phyloP scores from a whole-genome alignment of 1,284 basidiomycete species.

The Phellinidium pouzarii region DNA sequence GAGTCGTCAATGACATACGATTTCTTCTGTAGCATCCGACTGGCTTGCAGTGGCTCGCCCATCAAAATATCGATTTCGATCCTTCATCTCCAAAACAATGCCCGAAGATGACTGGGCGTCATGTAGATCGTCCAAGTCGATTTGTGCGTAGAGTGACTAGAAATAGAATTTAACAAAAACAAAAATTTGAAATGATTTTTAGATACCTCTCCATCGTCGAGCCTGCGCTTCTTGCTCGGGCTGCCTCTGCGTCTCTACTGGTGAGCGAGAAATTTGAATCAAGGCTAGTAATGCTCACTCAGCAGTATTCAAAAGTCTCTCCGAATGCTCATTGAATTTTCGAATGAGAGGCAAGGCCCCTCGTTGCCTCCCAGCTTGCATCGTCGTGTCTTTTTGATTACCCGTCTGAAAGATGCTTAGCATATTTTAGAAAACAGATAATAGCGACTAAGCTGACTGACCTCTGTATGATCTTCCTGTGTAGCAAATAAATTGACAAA shows the following conservation, averaged over 20 bases:
- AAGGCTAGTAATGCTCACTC: slow-evolving; percentile 39
- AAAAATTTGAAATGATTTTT: background rate
- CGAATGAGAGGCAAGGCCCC: slow-evolving; percentile 89
- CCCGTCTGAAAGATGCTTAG: slow-evolving; percentile 52
- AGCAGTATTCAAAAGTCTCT: slow-evolving; percentile 75
- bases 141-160: slow-evolving; percentile 53
- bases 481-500: slow-evolving; percentile 88
- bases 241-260: slow-evolving; percentile 42
- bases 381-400: slow-evolving; percentile 86
- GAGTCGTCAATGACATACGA: slow-evolving; percentile 20
- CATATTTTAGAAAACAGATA: background rate
- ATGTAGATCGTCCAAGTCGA: slow-evolving; percentile 84
- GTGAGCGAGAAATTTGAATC: slow-evolving; percentile 7
- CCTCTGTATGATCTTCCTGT: slow-evolving; percentile 86
- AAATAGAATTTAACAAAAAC: background rate
- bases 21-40: slow-evolving; percentile 26
- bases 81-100: slow-evolving; percentile 79
- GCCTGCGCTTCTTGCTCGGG: slow-evolving; percentile 51
- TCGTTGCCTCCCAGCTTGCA: slow-evolving; percentile 89
- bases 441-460: slow-evolving; percentile 40
- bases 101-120: slow-evolving; percentile 57
- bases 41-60: slow-evolving; percentile 39
- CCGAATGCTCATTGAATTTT: slow-evolving; percentile 96
- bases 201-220: slow-evolving; percentile 34
- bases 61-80: slow-evolving; percentile 71